Conservation (phyloP, 306 rosid species). For the Lathyrus sativus region DNA sequence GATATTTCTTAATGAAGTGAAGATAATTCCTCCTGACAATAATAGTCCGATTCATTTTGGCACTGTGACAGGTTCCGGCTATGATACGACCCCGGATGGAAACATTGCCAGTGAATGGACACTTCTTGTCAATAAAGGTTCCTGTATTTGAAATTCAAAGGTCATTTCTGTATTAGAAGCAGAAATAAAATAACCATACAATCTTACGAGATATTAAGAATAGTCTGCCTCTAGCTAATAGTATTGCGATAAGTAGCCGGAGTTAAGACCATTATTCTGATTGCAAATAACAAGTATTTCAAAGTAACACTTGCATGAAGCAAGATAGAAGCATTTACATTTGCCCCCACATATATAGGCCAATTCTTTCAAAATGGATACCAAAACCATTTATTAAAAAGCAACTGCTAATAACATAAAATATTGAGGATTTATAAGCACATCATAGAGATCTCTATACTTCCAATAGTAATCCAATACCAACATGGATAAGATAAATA, state of each 20-base stretch:
- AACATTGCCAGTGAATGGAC: constrained; percentile 71
- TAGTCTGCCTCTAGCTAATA: neutral
- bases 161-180: neutral
- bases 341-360: neutral
- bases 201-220: neutral
- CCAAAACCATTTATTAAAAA: neutral
- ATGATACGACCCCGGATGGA: constrained; percentile 72
- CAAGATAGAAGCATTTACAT: neutral
- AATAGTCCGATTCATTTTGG: constrained; percentile 79
- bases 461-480: neutral
- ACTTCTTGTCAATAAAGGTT: constrained; percentile 73
- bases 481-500: neutral
- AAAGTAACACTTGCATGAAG: neutral
- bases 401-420: neutral
- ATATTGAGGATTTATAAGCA: neutral
- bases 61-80: constrained; percentile 82
- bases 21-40: constrained; percentile 74
- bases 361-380: neutral
- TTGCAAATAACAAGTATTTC: neutral
- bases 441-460: neutral
- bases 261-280: neutral
- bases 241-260: too few species aligned
- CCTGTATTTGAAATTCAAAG: constrained; percentile 35
- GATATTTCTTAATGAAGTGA: constrained; percentile 78
- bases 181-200: neutral